phyloP scores from a whole-genome alignment of 768 basidiomycete genomes.

The Lentinula sp. region DNA sequence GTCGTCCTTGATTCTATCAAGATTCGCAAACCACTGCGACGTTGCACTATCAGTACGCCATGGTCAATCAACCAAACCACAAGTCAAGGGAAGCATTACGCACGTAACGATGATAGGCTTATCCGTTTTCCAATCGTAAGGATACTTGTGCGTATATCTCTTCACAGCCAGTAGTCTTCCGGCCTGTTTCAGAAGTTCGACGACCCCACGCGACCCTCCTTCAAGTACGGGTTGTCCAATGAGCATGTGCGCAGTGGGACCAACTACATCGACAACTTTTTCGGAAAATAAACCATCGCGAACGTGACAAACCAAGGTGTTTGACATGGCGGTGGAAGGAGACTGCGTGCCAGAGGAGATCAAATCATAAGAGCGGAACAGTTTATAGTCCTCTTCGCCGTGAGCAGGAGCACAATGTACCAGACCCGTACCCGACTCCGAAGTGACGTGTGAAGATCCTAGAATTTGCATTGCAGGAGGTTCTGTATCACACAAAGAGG shows the following conservation, averaged over 20 bases:
- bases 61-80: background rate
- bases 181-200: slow-evolving; percentile 53
- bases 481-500: slow-evolving; percentile 18
- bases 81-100: slow-evolving; percentile 15
- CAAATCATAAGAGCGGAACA: slow-evolving; percentile 55
- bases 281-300: slow-evolving; percentile 70
- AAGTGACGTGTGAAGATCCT: slow-evolving; percentile 70
- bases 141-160: slow-evolving; percentile 81
- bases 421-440: slow-evolving; percentile 88
- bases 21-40: slow-evolving; percentile 95
- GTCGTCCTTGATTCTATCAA: slow-evolving; percentile 74
- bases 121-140: slow-evolving; percentile 96
- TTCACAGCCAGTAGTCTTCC: slow-evolving; percentile 60
- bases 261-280: slow-evolving; percentile 53
- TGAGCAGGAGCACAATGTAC: slow-evolving; percentile 97
- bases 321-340: slow-evolving; percentile 9
- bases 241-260: slow-evolving; percentile 38
- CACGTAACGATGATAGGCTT: slow-evolving; percentile 89
- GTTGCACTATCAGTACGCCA: slow-evolving; percentile 57
- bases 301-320: slow-evolving; percentile 73
- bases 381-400: slow-evolving; percentile 85
- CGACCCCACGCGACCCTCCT: slow-evolving; percentile 64
- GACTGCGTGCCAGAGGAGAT: slow-evolving; percentile 21
- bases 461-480: slow-evolving; percentile 41
- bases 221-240: slow-evolving; percentile 67